phyloP scores from a whole-genome alignment of 768 basidiomycete genomes.

The Boletus reticuloceps region DNA sequence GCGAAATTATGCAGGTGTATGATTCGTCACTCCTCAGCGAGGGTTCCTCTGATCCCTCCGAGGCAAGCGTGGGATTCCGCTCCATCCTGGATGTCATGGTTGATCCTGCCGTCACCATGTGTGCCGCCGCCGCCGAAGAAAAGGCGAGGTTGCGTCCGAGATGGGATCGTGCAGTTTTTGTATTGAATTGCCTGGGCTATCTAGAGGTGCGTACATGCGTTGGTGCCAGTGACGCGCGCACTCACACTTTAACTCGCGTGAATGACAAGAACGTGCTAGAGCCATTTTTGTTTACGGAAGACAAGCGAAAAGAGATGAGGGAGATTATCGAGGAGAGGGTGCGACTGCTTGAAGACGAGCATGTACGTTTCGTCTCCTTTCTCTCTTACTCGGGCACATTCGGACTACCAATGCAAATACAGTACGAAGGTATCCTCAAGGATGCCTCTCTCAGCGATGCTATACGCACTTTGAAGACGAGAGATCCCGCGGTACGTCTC shows the following conservation, averaged over 20 bases:
- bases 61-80: conserved; percentile 16
- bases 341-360: conserved; percentile 68
- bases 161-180: conserved; percentile 84
- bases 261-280: conserved; percentile 56
- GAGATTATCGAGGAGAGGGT: conserved; percentile 61
- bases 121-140: conserved; percentile 61
- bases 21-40: conserved; percentile 79
- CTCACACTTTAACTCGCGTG: not conserved
- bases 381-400: not conserved
- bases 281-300: conserved; percentile 62
- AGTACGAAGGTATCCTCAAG: conserved; percentile 25
- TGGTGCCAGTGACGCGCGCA: not conserved
- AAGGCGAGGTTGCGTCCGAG: conserved; percentile 50
- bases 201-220: conserved; percentile 55
- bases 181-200: conserved; percentile 84
- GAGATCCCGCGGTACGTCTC: conserved; percentile 18
- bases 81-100: conserved; percentile 78
- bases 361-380: conserved; percentile 52
- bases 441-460: conserved; percentile 29
- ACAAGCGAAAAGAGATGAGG: conserved; percentile 59
- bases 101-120: conserved; percentile 81
- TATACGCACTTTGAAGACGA: conserved; percentile 22
- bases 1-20: conserved; percentile 88
- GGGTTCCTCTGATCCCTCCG: conserved; percentile 2
- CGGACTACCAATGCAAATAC: not conserved